Evolutionary conservation across 2,329 filamentous ascomycete genomes (phyloP).

Genomic region (Talaromyces piceae): DNA sequence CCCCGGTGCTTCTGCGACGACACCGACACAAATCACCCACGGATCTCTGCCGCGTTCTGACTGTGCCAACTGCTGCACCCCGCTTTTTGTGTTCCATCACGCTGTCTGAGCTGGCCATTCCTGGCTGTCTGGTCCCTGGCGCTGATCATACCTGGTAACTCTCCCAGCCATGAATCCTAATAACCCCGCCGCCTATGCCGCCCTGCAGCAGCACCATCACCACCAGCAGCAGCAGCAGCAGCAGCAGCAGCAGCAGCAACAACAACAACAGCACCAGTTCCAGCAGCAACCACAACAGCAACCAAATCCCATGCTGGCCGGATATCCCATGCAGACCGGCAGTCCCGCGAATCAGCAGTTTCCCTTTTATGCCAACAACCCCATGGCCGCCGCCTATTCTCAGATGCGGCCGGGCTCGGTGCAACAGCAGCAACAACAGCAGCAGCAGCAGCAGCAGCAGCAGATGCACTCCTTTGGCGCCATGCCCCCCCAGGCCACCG

Average conservation of each 20-base stretch:
- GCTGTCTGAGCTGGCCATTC: not conserved
- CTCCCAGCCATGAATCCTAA: slow-evolving; percentile 22
- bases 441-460: no score
- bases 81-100: slow-evolving; percentile 1
- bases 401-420: slow-evolving; percentile 8
- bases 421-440: no score
- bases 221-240: not conserved
- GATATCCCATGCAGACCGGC: slow-evolving; percentile 29
- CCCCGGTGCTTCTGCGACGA: not conserved
- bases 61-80: not conserved
- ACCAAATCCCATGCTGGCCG: slow-evolving; percentile 17
- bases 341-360: slow-evolving; percentile 19
- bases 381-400: slow-evolving; percentile 15
- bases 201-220: slow-evolving; percentile 13
- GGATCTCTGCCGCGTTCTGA: not conserved
- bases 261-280: not conserved
- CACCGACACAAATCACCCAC: not conserved
- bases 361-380: slow-evolving; percentile 28
- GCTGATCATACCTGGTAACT: not conserved
- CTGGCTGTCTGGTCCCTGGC: not conserved
- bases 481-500: slow-evolving; percentile 28
- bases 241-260: not conserved
- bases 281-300: not conserved
- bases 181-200: slow-evolving; percentile 22
- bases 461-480: slow-evolving; percentile 27